Percentiles rank a stretch among this genome's conserved stretches.
phyloP scores from a whole-genome alignment of 108 stramenopile species.

The Cyclotella cryptica region DNA sequence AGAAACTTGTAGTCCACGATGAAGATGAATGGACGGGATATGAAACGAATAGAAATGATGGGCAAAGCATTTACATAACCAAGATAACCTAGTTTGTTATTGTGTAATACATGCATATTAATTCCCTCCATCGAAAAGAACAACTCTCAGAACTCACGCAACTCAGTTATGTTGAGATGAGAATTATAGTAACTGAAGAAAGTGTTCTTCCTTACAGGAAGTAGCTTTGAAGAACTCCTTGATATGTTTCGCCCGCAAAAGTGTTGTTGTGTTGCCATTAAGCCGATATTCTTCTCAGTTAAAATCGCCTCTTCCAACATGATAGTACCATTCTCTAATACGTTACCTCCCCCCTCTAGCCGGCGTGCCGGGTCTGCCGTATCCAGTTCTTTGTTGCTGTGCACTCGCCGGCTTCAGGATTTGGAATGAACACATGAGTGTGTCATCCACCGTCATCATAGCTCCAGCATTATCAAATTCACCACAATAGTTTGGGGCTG shows the following conservation, averaged over 20 bases:
- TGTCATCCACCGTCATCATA: slow-evolving; percentile 98
- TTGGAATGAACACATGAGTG: slow-evolving; percentile 97
- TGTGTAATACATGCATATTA: slow-evolving; percentile 26
- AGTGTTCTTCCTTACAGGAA: slow-evolving; percentile 13
- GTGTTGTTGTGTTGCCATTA: slow-evolving; percentile 15
- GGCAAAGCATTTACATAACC: neutral
- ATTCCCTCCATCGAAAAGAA: slow-evolving; percentile 2
- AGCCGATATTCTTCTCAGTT: slow-evolving; percentile 16
- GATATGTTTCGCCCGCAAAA: neutral
- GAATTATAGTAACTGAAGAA: neutral
- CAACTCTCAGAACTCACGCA: neutral
- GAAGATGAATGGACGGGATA: no score
- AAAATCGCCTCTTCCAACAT: slow-evolving; percentile 22
- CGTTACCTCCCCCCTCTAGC: slow-evolving; percentile 73
- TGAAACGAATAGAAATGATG: no score
- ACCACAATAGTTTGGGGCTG: slow-evolving; percentile 98
- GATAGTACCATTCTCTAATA: neutral
- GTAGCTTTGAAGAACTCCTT: slow-evolving; percentile 12
- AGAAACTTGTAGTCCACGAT: no score
- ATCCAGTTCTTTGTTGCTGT: slow-evolving; percentile 77
- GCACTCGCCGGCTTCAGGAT: slow-evolving; percentile 93
- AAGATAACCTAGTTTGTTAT: slow-evolving; percentile 24
- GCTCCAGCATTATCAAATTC: slow-evolving; percentile 99
- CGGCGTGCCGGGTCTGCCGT: slow-evolving; percentile 76
- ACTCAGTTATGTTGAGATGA: slow-evolving; percentile 6